Evolutionary conservation across 139 green algal genomes (phyloP).

Genomic region (Tetraselmis striata): DNA sequence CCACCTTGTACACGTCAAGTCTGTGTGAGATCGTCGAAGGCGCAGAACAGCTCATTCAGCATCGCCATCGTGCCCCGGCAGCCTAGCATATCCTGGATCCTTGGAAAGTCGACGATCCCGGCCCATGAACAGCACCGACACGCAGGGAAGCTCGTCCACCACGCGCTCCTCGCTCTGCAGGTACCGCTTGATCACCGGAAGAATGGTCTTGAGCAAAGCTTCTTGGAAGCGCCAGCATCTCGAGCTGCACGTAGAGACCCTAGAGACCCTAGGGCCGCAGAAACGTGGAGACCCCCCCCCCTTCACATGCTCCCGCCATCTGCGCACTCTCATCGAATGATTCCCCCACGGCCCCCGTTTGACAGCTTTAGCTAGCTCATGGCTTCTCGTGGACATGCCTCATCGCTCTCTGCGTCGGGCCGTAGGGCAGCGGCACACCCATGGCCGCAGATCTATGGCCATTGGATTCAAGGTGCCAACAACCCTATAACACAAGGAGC

Average conservation of each 20-base stretch:
- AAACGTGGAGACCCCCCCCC: too few species aligned
- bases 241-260: not conserved
- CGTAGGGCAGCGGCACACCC: too few species aligned
- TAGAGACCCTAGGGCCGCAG: too few species aligned
- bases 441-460: too few species aligned
- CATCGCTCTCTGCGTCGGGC: too few species aligned
- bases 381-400: too few species aligned
- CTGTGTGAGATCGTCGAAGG: constrained; percentile 5
- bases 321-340: too few species aligned
- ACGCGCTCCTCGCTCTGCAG: not conserved
- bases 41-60: constrained; percentile 2
- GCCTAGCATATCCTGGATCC: not conserved
- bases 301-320: too few species aligned
- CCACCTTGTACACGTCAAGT: constrained; percentile 11
- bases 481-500: too few species aligned
- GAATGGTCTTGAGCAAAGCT: not conserved
- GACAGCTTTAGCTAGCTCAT: too few species aligned
- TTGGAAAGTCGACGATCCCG: not conserved
- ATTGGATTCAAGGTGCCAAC: too few species aligned
- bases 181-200: not conserved
- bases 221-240: not conserved
- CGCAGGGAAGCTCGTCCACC: not conserved
- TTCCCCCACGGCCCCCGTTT: too few species aligned
- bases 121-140: not conserved
- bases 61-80: not conserved